Conservation (phyloP, 2,329 filamentous ascomycete species). For the Arachnopeziza araneosa region DNA sequence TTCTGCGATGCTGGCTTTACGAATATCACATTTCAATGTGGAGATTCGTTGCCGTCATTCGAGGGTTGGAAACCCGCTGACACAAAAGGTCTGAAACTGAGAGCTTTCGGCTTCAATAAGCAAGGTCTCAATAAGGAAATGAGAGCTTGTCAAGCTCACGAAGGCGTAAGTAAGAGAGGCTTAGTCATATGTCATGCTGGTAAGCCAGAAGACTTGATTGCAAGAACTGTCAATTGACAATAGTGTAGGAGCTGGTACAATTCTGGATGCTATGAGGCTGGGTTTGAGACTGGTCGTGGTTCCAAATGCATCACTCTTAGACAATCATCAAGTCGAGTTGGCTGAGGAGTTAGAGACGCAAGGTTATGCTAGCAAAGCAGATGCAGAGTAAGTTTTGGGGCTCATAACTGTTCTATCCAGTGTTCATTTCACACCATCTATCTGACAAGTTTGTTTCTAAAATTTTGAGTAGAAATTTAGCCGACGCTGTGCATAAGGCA, state of each 20-base stretch:
- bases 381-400: constrained; percentile 17
- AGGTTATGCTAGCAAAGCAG: constrained; percentile 59
- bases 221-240: background rate
- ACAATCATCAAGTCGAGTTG: constrained; percentile 89
- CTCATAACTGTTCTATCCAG: background rate
- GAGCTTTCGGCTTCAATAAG: constrained; percentile 61
- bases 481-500: constrained; percentile 18
- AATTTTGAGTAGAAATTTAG: constrained; percentile 12
- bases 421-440: background rate
- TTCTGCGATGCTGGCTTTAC: constrained; percentile 60
- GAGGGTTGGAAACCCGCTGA: constrained; percentile 19
- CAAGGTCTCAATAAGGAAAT: constrained; percentile 46
- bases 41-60: constrained; percentile 58
- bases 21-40: constrained; percentile 74
- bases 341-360: constrained; percentile 68
- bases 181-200: constrained; percentile 87
- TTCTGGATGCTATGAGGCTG: constrained; percentile 73
- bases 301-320: constrained; percentile 73
- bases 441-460: background rate
- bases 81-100: constrained; percentile 42
- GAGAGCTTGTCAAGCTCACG: constrained; percentile 42
- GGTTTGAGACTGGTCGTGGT: constrained; percentile 80
- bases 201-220: constrained; percentile 34
- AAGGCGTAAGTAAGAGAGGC: constrained; percentile 51
- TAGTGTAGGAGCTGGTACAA: constrained; percentile 75